Evolutionary conservation across 108 stramenopile species (phyloP).

Genomic region (Cyclostephanos invisitatus): DNA sequence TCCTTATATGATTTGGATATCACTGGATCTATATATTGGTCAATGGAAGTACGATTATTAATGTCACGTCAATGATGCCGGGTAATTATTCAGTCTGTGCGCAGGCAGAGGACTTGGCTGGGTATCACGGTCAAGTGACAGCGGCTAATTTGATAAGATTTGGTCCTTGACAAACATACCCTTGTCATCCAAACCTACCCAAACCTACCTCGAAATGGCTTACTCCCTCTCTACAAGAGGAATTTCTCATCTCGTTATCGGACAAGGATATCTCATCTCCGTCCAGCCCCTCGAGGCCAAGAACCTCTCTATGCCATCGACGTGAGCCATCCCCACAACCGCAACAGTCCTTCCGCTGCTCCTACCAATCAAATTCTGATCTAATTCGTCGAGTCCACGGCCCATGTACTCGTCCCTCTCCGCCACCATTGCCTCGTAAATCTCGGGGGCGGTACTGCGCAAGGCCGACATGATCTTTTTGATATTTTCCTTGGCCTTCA

Average conservation of each 20-base stretch:
- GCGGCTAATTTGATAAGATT: neutral
- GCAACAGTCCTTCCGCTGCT: slow-evolving; percentile 41
- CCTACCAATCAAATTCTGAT: slow-evolving; percentile 13
- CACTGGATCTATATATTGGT: neutral
- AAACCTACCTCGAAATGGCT: no score
- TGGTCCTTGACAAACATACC: no score
- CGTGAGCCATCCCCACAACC: slow-evolving; percentile 56
- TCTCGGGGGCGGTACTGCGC: slow-evolving; percentile 38
- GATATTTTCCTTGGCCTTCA: slow-evolving; percentile 57
- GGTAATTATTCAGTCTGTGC: neutral
- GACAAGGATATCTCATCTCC: slow-evolving; percentile 37
- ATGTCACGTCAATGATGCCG: neutral
- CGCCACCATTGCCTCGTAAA: slow-evolving; percentile 59
- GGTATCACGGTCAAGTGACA: neutral
- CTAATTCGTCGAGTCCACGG: slow-evolving; percentile 48
- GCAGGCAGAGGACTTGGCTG: neutral
- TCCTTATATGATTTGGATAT: neutral
- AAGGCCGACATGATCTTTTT: slow-evolving; percentile 49
- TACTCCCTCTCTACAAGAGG: neutral
- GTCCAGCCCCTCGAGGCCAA: slow-evolving; percentile 50
- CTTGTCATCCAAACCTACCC: no score
- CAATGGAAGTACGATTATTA: neutral
- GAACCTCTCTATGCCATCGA: slow-evolving; percentile 54
- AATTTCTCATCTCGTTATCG: slow-evolving; percentile 8
- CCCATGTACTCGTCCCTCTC: slow-evolving; percentile 60